phyloP scores from a whole-genome alignment of 148 eudicot genomes.

The Simmondsia chinensis region DNA sequence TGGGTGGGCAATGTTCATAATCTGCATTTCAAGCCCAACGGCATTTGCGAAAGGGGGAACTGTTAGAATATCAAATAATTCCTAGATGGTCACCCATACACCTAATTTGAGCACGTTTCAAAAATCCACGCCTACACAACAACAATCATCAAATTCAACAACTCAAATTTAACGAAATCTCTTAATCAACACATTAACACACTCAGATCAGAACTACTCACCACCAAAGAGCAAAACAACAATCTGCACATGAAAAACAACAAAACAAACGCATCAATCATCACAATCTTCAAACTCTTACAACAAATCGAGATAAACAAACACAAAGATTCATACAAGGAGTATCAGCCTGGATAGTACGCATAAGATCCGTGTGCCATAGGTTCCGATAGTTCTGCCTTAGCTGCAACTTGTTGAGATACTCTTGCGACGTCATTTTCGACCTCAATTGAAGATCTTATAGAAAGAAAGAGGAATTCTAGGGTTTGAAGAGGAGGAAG shows the following conservation, averaged over 20 bases:
- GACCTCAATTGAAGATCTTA: background rate
- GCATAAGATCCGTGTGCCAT: conserved; percentile 84
- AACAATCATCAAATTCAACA: background rate
- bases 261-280: conserved; percentile 1
- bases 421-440: conserved; percentile 45
- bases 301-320: background rate
- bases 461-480: conserved; percentile 3
- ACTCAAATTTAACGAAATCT: background rate
- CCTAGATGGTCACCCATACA: background rate
- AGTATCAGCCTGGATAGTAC: conserved; percentile 54
- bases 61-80: background rate
- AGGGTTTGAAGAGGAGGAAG: background rate
- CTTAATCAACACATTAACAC: background rate
- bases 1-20: too few species aligned
- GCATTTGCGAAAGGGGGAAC: background rate
- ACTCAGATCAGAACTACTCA: conserved; percentile 21
- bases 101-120: too few species aligned
- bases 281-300: background rate
- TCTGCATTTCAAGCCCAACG: too few species aligned
- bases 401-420: conserved; percentile 54
- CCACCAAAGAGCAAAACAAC: conserved; percentile 66
- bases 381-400: conserved; percentile 72
- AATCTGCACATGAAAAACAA: conserved; percentile 43
- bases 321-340: conserved; percentile 36
- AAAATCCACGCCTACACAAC: too few species aligned